Evolutionary conservation across 2,329 filamentous ascomycete species (phyloP).

Genomic region (Lasiodiplodia theobromae): DNA sequence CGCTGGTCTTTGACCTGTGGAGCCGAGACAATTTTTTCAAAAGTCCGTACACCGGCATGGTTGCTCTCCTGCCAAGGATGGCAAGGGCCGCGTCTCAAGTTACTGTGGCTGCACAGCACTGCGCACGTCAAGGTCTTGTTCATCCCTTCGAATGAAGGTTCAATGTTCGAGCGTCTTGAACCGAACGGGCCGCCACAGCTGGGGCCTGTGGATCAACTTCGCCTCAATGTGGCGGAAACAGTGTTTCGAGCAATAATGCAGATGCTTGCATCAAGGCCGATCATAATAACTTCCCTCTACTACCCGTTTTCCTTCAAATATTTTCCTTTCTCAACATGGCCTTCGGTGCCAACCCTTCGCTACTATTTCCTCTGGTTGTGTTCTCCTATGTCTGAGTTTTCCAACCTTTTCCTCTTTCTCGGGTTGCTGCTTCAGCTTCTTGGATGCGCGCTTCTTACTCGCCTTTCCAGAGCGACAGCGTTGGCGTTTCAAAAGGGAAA

Average conservation of each 20-base stretch:
- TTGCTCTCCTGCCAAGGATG: not conserved
- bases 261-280: constrained; percentile 13
- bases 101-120: not conserved
- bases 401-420: not conserved
- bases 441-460: constrained; percentile 10
- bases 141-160: constrained; percentile 9
- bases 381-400: constrained; percentile 22
- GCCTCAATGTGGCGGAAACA: not conserved
- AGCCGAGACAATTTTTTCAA: not conserved
- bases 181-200: constrained; percentile 3
- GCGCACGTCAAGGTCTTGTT: not conserved
- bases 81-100: not conserved
- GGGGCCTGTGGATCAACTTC: not conserved
- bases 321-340: constrained; percentile 2
- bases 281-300: constrained; percentile 14
- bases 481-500: constrained; percentile 23
- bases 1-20: not conserved
- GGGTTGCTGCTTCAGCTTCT: constrained; percentile 6
- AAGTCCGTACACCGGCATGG: not conserved
- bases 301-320: not conserved
- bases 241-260: not conserved
- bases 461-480: constrained; percentile 28
- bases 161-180: not conserved
- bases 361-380: not conserved
- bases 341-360: constrained; percentile 3